Evolutionary conservation across 75 land plant species (phyloP).

Genomic region (Picea sitchensis): DNA sequence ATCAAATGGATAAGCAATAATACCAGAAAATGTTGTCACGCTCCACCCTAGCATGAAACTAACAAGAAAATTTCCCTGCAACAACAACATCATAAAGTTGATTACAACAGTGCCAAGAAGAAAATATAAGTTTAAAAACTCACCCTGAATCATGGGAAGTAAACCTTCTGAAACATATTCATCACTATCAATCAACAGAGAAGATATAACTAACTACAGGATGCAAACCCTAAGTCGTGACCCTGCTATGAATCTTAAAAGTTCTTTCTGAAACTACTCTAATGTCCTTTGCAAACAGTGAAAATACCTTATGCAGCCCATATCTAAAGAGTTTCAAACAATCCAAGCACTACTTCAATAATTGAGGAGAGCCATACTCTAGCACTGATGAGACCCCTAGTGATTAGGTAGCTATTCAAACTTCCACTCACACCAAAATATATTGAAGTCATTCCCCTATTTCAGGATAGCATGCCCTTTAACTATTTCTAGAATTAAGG

Average conservation of each 20-base stretch:
- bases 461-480: background rate
- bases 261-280: background rate
- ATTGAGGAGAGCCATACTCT: background rate
- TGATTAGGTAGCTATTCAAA: background rate
- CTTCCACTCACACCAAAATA: background rate
- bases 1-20: conserved; percentile 79
- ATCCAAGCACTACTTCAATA: background rate
- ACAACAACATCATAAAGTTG: background rate
- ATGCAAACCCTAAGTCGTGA: background rate
- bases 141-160: background rate
- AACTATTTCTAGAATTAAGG: background rate
- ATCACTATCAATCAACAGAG: background rate
- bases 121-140: conserved; percentile 2
- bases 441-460: background rate
- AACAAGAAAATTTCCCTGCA: conserved; percentile 74
- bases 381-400: background rate
- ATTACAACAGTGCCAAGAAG: conserved; percentile 6
- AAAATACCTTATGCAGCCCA: background rate
- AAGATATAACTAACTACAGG: background rate
- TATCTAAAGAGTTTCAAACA: background rate
- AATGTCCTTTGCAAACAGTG: background rate
- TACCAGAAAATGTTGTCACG: conserved; percentile 61
- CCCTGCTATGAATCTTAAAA: background rate
- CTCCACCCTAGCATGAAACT: conserved; percentile 83
- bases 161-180: background rate